Evolutionary conservation across 495 filamentous ascomycete species (phyloP).

Genomic region (Trichoderma virens): DNA sequence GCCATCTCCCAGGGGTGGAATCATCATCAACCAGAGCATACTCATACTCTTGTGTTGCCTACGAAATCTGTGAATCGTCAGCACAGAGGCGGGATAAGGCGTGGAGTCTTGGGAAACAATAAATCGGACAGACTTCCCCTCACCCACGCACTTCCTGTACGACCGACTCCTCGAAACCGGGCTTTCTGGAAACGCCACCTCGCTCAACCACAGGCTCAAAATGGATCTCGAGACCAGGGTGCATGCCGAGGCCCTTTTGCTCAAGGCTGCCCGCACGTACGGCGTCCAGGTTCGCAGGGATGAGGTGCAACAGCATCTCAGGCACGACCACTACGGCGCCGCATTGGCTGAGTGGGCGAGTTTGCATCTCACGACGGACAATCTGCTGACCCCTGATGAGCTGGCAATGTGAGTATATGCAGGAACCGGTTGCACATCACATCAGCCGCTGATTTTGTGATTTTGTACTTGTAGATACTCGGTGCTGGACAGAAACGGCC

Average conservation of each 20-base stretch:
- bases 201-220: background rate
- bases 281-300: conserved; percentile 20
- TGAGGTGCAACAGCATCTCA: conserved; percentile 17
- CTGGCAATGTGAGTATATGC: conserved; percentile 28
- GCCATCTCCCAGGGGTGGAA: too few species aligned
- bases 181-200: conserved; percentile 5
- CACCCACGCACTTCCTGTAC: background rate
- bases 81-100: too few species aligned
- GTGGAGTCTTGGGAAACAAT: too few species aligned
- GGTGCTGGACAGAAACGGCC: conserved; percentile 28
- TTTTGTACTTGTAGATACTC: conserved; percentile 25
- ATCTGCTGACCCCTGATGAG: conserved; percentile 36
- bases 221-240: conserved; percentile 7
- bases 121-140: too few species aligned
- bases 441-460: background rate
- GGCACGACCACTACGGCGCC: conserved; percentile 16
- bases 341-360: conserved; percentile 32
- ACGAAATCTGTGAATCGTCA: too few species aligned
- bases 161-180: background rate
- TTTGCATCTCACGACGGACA: conserved; percentile 34
- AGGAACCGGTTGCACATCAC: background rate
- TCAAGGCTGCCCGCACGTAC: conserved; percentile 14
- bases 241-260: conserved; percentile 4
- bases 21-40: too few species aligned
- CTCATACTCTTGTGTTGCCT: too few species aligned